Base-by-base conservation (phyloP, 2,329 filamentous ascomycete genomes). In the Cryphonectria naterciae region DNA sequence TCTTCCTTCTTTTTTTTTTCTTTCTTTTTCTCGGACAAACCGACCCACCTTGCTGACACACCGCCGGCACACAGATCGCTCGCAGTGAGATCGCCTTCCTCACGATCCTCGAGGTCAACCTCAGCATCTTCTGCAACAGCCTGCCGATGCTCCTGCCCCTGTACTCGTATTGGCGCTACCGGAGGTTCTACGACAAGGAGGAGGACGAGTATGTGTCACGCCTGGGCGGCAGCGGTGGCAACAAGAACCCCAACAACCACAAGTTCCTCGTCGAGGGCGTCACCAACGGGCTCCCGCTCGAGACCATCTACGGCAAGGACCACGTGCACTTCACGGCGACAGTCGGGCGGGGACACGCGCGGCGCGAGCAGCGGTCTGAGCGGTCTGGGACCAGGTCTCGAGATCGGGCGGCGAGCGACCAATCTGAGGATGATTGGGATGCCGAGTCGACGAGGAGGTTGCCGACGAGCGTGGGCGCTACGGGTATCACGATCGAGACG, bases 121-220 rank as follows among this genome's bases (percentile, higher is more conserved):
- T 72, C 46, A 65, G 58, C 49, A 70, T 72, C 22, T 43, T 70
- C 17, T 70, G 64, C 68, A 72, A 70, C 60, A 72, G 70, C 60
- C 58, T 72, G 19, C 70, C 70, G 4, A 72, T 72, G 70, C 68
- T 72, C 15, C 64, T 72, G 19, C 70, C 70, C 6, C 64, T 72
- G 6, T 72, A 70, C 60, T 25, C 68, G 28, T 70, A 70, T 39
- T 72, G 70, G 70, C 69, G 69, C n/a, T 43, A 72, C 25, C 64
- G 70, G 11, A 65, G 49, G 58, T 56, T 65, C n/a, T 68, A 43
- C 25, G 64, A 41, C 15, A 65, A 60, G 11, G 68, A 61, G 13
- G 68, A 72, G 60, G 70, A 72, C 49, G 70, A 72, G 54, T 72
- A 72, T 49, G 68, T 72, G 13, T 72, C 70, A 41, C 62, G 70